Evolutionary conservation across 305 asterid species (phyloP).

Genomic region (Euphrasia arctica): DNA sequence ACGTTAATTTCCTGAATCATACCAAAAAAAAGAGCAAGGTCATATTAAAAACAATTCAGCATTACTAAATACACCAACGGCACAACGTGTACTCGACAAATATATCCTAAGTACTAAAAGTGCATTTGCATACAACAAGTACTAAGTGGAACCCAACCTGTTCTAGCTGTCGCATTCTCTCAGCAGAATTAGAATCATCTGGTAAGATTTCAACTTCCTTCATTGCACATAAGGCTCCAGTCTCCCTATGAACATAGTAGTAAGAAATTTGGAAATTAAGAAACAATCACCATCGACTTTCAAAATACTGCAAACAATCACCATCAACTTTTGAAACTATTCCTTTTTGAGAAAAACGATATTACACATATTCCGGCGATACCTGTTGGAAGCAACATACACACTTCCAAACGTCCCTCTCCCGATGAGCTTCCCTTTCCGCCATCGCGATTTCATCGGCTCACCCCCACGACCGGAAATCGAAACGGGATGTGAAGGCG

Average conservation of each 20-base stretch:
- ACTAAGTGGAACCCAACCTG: constrained; percentile 45
- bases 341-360: not conserved
- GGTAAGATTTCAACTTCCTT: constrained; percentile 88
- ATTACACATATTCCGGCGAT: constrained; percentile 2
- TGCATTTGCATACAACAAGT: constrained; percentile 7
- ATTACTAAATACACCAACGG: not conserved
- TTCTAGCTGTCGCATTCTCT: constrained; percentile 72
- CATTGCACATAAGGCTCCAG: constrained; percentile 94
- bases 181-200: constrained; percentile 74
- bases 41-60: constrained; percentile 5
- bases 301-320: not conserved
- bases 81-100: constrained; percentile 7
- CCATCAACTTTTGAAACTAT: not conserved
- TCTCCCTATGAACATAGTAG: constrained; percentile 44
- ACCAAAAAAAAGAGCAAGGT: constrained; percentile 24
- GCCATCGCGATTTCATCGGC: constrained; percentile 58
- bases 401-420: constrained; percentile 81
- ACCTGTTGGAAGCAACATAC: constrained; percentile 78
- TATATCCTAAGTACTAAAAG: not conserved
- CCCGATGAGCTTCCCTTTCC: constrained; percentile 82
- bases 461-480: constrained; percentile 34
- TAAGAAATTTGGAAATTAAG: not conserved
- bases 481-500: constrained; percentile 27
- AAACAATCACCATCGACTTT: not conserved
- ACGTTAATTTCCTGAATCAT: constrained; percentile 71